Conservation (phyloP, 2,329 filamentous ascomycete species). For the Didymellaceae sp. region DNA sequence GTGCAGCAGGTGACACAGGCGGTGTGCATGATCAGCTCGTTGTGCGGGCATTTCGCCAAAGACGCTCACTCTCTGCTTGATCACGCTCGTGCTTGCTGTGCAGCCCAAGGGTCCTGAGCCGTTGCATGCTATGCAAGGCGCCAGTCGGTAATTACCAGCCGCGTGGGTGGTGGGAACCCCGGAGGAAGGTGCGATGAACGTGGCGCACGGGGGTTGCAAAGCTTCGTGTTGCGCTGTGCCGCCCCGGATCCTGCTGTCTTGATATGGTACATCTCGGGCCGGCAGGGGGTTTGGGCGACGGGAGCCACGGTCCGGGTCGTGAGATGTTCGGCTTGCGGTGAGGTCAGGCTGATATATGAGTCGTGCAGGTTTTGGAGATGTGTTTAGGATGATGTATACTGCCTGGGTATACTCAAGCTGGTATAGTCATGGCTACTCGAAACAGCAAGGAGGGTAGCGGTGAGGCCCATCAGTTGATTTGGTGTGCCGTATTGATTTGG, state of each 20-base stretch:
- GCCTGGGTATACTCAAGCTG: not conserved
- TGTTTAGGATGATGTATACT: not conserved
- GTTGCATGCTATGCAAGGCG: not conserved
- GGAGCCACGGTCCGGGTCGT: slow-evolving; percentile 7
- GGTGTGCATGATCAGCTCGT: slow-evolving; percentile 9
- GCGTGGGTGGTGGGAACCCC: slow-evolving; percentile 10
- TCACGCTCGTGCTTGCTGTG: slow-evolving; percentile 3
- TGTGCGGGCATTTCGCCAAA: no score
- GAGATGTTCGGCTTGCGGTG: slow-evolving; percentile 4
- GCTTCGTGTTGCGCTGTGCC: not conserved
- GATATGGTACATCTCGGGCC: slow-evolving; percentile 6
- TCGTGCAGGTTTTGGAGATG: not conserved
- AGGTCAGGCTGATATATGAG: not conserved
- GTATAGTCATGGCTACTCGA: not conserved
- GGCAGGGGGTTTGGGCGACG: not conserved
- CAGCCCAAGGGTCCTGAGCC: not conserved
- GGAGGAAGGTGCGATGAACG: slow-evolving; percentile 3
- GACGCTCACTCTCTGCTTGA: slow-evolving; percentile 2
- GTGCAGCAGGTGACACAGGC: slow-evolving; percentile 10
- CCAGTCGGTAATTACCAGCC: slow-evolving; percentile 12
- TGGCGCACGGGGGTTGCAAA: slow-evolving; percentile 5
- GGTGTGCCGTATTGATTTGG: not conserved
- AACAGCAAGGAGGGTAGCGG: not conserved
- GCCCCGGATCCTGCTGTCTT: not conserved
- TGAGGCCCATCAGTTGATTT: not conserved